These are phyloP conservation scores for Neurospora intermedia DNA, from an alignment of 495 filamentous ascomycete genomes.

Conservation along the genomic window DNA sequence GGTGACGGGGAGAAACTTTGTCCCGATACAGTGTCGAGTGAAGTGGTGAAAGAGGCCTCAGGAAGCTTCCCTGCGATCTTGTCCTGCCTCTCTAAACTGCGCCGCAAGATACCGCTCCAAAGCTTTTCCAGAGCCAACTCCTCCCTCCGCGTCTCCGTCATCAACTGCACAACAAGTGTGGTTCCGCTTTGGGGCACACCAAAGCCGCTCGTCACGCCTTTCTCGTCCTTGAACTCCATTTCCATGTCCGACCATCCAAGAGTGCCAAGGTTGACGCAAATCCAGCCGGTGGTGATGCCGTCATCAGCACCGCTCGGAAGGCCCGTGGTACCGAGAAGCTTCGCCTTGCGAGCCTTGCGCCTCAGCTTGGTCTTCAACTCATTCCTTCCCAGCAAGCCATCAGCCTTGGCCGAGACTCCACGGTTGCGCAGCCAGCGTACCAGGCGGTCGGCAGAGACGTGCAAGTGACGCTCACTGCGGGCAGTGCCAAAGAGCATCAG, in stretches of 20 bases:
- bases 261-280: conserved; percentile 80
- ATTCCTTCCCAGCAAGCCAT: conserved; percentile 80
- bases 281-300: conserved; percentile 84
- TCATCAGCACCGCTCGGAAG: conserved; percentile 49
- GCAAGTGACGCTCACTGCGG: conserved; percentile 84
- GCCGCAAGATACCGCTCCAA: conserved; percentile 44
- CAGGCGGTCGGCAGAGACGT: conserved; percentile 80
- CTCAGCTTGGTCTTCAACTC: conserved; percentile 82
- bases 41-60: neutral
- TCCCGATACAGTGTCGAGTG: neutral
- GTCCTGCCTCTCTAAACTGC: conserved; percentile 9
- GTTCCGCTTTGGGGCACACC: conserved; percentile 48
- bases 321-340: conserved; percentile 51
- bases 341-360: conserved; percentile 66
- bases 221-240: conserved; percentile 25
- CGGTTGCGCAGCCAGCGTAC: conserved; percentile 77
- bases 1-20: neutral
- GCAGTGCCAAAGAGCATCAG: conserved; percentile 93
- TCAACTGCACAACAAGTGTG: conserved; percentile 73
- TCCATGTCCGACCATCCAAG: conserved; percentile 44
- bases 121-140: conserved; percentile 76
- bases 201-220: conserved; percentile 60
- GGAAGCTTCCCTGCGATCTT: neutral
- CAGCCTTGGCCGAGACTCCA: conserved; percentile 63
- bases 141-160: conserved; percentile 73